Conservation (phyloP, 257 asterid genomes). For the Nicotiana undulata region DNA sequence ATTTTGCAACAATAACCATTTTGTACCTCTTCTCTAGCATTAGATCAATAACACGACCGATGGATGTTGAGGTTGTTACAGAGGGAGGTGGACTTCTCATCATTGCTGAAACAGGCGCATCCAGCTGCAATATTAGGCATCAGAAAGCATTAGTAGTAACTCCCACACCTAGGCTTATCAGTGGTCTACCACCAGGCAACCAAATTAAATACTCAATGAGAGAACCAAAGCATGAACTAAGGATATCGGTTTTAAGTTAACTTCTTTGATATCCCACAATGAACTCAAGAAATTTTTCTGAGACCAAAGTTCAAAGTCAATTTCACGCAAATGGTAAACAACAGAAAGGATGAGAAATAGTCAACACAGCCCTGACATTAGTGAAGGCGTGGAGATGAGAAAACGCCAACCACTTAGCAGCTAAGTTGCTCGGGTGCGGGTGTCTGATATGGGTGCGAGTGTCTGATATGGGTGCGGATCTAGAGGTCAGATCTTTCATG, state of each 20-base stretch:
- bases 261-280: not conserved
- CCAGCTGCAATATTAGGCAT: conserved; percentile 39
- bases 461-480: too few relatives aligned
- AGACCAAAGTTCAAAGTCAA: not conserved
- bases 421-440: too few relatives aligned
- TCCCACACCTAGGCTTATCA: not conserved
- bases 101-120: conserved; percentile 43
- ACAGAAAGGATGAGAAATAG: not conserved
- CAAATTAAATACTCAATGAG: not conserved
- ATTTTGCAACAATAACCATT: conserved; percentile 7
- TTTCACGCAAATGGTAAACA: not conserved
- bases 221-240: not conserved
- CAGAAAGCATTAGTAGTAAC: not conserved
- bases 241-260: not conserved
- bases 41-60: conserved; percentile 11
- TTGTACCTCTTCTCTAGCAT: conserved; percentile 9
- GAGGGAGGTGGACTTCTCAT: conserved; percentile 15
- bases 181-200: not conserved
- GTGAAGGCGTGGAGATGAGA: not conserved
- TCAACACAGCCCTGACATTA: not conserved
- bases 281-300: not conserved
- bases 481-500: too few relatives aligned
- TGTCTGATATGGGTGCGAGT: too few relatives aligned
- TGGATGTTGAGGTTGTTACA: conserved; percentile 11
- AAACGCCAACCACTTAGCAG: not conserved